Evolutionary conservation across 768 basidiomycete genomes (phyloP), one percentile per base, ranked within the genome.

Genomic region (Tulasnella sp.): DNA sequence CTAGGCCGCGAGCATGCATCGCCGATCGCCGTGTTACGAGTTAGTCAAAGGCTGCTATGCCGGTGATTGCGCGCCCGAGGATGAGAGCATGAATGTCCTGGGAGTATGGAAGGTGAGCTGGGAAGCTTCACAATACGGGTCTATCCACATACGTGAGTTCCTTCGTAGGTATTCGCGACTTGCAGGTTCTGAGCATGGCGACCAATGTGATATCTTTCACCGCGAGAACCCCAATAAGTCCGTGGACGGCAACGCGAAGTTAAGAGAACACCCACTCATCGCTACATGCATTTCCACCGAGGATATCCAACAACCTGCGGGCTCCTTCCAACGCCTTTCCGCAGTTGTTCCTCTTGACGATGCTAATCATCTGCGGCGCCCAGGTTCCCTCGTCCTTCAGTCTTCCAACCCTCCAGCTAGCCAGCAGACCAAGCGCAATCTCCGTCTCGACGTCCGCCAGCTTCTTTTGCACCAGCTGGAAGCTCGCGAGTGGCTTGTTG

Each of bases 381-480:
- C 82, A 84, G 81, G 84, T 71, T 37, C 79, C 89, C 86, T 74
- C 82, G 78, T 98, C 95, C 82, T 97, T 97, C 75, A 98, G 82
- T 36, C 94, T 84, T 1, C 95, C 95, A 26, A 90, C 90, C 78
- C 91, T 91, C 36, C 91, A 79, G 75, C 88, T 89, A 6, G 90
- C 89, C 52, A 87, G 84, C 32, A 93, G 81, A 5, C 95, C 93
- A 12, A 95, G 83, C 1, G 90, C 86, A 9, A 88, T 86, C 77
- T 97, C 94, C 1, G 89, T 92, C 75, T 94, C 90, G 14, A 96
- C 95, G 75, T 98, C 95, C 2, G 90, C 94, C 17, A 98, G 85
- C 81, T 98, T 98, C 87, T 96, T 96, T 80, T 98, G 95, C 19
- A 98, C 85, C n/a, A 98, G 88, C 80, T 98, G 96, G 88, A 96